A percentile compares a stretch with the other conserved stretches of the same genome.
Evolutionary conservation across 345 rosid species (phyloP).

Genomic region (Hypericum perforatum): DNA sequence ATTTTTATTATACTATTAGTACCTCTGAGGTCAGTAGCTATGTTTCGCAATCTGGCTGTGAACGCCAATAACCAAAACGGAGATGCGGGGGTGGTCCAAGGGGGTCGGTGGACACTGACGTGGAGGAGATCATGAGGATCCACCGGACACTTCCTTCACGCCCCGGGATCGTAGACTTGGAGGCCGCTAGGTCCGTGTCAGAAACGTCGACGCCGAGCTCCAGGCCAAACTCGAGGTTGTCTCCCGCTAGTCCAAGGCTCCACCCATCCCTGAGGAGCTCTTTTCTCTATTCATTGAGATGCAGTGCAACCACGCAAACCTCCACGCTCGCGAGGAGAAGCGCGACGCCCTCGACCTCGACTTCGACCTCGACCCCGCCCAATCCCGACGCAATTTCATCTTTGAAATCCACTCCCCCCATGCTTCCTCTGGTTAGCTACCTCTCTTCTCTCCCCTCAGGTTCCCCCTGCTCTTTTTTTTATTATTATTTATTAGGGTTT

Average conservation of each 20-base stretch:
- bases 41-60: too few species aligned
- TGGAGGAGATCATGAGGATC: constrained; percentile 75
- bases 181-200: constrained; percentile 54
- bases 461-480: too few species aligned
- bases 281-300: constrained; percentile 60
- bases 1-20: too few species aligned
- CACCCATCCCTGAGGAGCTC: constrained; percentile 60
- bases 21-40: too few species aligned
- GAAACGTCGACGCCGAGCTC: constrained; percentile 68
- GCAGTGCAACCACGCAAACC: constrained; percentile 45
- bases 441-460: too few species aligned
- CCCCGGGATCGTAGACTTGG: constrained; percentile 68
- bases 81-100: too few species aligned
- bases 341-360: constrained; percentile 56
- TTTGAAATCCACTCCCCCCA: too few species aligned
- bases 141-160: constrained; percentile 73
- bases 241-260: constrained; percentile 31
- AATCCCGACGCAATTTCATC: constrained; percentile 57
- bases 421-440: too few species aligned
- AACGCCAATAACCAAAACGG: too few species aligned
- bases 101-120: constrained; percentile 38
- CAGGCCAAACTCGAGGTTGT: constrained; percentile 55
- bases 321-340: constrained; percentile 62
- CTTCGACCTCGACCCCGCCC: constrained; percentile 70
- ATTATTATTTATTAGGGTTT: too few species aligned